A percentile compares a stretch with the other conserved stretches of the same genome.
These are phyloP conservation scores for Lactarius evosmus DNA, from an alignment of 768 basidiomycete genomes.

Conservation along the genomic window DNA sequence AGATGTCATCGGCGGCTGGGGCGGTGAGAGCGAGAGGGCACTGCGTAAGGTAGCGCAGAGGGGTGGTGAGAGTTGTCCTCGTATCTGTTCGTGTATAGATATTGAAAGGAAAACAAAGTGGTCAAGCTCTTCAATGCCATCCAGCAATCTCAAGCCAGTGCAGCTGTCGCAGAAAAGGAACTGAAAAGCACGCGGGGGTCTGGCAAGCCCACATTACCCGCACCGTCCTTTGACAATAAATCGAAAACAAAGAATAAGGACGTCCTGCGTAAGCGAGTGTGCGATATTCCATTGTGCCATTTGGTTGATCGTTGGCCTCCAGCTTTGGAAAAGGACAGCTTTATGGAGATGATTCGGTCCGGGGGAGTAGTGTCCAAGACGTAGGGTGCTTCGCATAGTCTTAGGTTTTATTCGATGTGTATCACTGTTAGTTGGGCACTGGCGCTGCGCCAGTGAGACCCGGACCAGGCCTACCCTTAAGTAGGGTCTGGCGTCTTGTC, in stretches of 20 bases:
- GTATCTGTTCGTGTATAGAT: background rate
- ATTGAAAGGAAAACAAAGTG: constrained; percentile 40
- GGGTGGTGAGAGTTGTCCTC: constrained; percentile 53
- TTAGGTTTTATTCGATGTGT: background rate
- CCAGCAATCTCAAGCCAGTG: constrained; percentile 70
- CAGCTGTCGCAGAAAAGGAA: constrained; percentile 51
- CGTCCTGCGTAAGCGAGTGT: constrained; percentile 46
- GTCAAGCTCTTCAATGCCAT: constrained; percentile 87
- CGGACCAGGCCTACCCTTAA: constrained; percentile 14
- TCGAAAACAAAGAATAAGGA: constrained; percentile 50
- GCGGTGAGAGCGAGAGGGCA: constrained; percentile 72
- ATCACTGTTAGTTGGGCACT: background rate
- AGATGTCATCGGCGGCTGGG: constrained; percentile 87
- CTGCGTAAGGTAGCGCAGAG: constrained; percentile 81
- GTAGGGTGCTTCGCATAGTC: constrained; percentile 31
- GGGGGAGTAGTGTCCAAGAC: constrained; percentile 75
- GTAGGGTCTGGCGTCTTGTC: background rate
- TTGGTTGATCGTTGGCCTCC: constrained; percentile 18
- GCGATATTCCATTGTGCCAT: background rate
- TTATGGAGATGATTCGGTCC: constrained; percentile 79
- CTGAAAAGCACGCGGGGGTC: constrained; percentile 61
- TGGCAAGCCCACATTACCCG: constrained; percentile 70
- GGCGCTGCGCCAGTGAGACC: background rate
- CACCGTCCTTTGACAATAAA: constrained; percentile 54
- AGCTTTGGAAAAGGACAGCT: constrained; percentile 70